These are phyloP conservation scores for Nepenthes gracilis DNA, from an alignment of 148 eudicot genomes.

Conservation along the genomic window DNA sequence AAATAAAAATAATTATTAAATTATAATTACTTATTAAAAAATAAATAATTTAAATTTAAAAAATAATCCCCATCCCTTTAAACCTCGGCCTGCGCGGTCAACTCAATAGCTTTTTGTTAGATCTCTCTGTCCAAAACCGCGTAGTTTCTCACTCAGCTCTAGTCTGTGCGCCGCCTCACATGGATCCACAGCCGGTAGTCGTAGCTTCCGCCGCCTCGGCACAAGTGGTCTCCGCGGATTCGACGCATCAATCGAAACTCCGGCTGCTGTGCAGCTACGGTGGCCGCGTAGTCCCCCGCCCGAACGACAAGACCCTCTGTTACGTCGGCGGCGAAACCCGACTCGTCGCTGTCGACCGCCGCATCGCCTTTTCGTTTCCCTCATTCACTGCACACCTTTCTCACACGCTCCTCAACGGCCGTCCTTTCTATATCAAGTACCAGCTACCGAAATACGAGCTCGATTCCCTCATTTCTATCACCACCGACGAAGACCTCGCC, in stretches of 20 bases:
- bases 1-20: no score
- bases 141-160: no score
- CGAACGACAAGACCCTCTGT: conserved; percentile 50
- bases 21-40: no score
- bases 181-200: no score
- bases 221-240: no score
- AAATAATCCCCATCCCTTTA: no score
- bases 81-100: no score
- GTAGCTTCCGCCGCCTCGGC: no score
- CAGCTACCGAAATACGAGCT: conserved; percentile 78
- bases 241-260: conserved; percentile 6
- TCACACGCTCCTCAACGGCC: conserved; percentile 26
- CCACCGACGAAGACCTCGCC: conserved; percentile 58
- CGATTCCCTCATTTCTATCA: conserved; percentile 64
- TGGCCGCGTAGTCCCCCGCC: conserved; percentile 75
- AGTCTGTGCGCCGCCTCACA: no score
- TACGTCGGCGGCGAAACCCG: conserved; percentile 90
- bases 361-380: conserved; percentile 27
- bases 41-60: no score
- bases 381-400: conserved; percentile 39
- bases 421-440: conserved; percentile 48
- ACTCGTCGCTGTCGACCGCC: conserved; percentile 47
- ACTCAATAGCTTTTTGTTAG: no score
- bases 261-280: conserved; percentile 74
- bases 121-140: no score